phyloP scores from a whole-genome alignment of 2,329 filamentous ascomycete genomes.

The Hypoxylon sp. region DNA sequence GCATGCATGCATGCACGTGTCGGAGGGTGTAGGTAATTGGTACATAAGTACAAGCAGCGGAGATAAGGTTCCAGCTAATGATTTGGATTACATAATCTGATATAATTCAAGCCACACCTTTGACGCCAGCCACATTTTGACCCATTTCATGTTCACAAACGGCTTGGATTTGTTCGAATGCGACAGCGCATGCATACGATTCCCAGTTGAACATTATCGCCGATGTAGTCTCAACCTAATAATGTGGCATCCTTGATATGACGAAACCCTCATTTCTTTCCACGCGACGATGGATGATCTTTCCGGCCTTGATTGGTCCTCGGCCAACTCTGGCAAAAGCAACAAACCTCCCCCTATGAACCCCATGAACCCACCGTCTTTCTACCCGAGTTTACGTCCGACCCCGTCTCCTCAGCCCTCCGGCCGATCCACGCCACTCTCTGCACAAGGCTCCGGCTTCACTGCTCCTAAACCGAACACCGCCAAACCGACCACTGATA shows the following conservation, averaged over 20 bases:
- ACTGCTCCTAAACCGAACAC: constrained; percentile 62
- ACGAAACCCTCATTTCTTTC: constrained; percentile 38
- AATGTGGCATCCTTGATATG: constrained; percentile 51
- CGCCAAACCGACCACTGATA: constrained; percentile 73
- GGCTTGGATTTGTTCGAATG: constrained; percentile 26
- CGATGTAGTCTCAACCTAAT: constrained; percentile 32
- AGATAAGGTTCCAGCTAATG: background rate
- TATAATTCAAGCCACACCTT: constrained; percentile 16
- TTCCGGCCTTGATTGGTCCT: constrained; percentile 55
- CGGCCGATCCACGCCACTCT: constrained; percentile 70
- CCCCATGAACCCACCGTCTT: constrained; percentile 50
- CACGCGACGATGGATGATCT: constrained; percentile 55
- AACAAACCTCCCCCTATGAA: constrained; percentile 51
- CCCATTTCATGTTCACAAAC: constrained; percentile 14
- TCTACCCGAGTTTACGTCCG: constrained; percentile 64
- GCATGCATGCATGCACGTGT: background rate
- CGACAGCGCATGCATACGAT: constrained; percentile 33
- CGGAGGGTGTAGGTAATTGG: background rate
- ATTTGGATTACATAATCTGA: constrained; percentile 3
- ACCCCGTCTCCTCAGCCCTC: constrained; percentile 70
- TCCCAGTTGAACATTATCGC: constrained; percentile 25
- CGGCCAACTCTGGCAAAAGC: constrained; percentile 49
- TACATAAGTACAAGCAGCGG: constrained; percentile 5
- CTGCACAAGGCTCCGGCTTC: constrained; percentile 63
- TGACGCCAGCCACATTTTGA: constrained; percentile 28